Evolutionary conservation across 2,329 filamentous ascomycete genomes (phyloP).

Genomic region (Sclerotinia subarctica): DNA sequence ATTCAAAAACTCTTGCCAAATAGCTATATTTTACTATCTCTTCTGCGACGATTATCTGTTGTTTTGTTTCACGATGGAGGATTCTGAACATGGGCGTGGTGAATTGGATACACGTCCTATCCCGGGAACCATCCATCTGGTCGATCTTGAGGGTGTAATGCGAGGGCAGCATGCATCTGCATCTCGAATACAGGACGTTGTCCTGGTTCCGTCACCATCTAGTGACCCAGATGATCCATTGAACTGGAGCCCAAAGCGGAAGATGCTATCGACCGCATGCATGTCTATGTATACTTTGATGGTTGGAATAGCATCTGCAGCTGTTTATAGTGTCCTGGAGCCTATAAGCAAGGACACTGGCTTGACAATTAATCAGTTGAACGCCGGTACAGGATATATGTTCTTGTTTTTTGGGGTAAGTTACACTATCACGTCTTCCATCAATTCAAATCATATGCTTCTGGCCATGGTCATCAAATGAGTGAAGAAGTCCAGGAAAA

Average conservation of each 20-base stretch:
- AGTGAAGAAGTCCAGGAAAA: too few relatives aligned
- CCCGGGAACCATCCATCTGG: slow-evolving; percentile 38
- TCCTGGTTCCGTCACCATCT: slow-evolving; percentile 38
- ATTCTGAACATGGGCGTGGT: slow-evolving; percentile 13
- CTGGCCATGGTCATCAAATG: not conserved
- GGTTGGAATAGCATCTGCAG: slow-evolving; percentile 47
- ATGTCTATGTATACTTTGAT: slow-evolving; percentile 46
- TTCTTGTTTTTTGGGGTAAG: slow-evolving; percentile 42
- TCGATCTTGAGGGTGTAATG: slow-evolving; percentile 35
- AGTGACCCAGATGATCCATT: slow-evolving; percentile 42
- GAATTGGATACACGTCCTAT: slow-evolving; percentile 24
- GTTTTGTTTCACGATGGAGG: slow-evolving; percentile 16
- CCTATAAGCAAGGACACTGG: slow-evolving; percentile 48
- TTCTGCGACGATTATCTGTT: not conserved
- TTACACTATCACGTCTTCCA: not conserved
- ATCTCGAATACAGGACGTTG: slow-evolving; percentile 34
- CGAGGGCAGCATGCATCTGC: slow-evolving; percentile 29
- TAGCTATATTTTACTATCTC: not conserved
- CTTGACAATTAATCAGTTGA: slow-evolving; percentile 45
- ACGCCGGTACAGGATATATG: slow-evolving; percentile 51
- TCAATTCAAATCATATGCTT: not conserved
- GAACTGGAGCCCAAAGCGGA: slow-evolving; percentile 41
- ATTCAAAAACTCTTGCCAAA: not conserved
- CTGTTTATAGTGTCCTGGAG: slow-evolving; percentile 50
- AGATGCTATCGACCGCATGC: slow-evolving; percentile 35